Percentiles rank a stretch among this genome's conserved stretches.
phyloP scores from a whole-genome alignment of 2,329 filamentous ascomycete species.

The Xylariaceae sp. region DNA sequence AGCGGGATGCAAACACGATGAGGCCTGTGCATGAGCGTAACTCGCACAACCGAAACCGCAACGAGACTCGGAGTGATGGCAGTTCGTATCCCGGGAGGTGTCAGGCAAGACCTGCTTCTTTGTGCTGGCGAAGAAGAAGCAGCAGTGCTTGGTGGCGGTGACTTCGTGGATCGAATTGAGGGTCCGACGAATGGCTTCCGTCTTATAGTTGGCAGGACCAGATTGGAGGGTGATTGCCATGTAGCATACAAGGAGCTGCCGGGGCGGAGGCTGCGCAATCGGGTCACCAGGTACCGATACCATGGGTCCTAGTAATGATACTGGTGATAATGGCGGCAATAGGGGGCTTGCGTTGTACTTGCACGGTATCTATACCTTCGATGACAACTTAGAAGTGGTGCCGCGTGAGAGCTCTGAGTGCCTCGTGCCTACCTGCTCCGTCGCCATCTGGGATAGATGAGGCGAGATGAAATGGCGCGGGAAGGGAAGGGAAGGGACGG shows the following conservation, averaged over 20 bases:
- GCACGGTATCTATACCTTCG: neutral
- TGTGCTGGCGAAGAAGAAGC: neutral
- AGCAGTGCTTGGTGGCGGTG: too few species aligned
- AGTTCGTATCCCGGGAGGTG: neutral
- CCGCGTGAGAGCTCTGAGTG: neutral
- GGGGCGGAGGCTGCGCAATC: neutral
- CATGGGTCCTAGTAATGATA: neutral
- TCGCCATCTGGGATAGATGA: neutral
- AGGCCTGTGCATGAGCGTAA: neutral
- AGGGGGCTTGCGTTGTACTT: neutral
- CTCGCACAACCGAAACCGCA: neutral
- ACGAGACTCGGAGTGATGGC: neutral
- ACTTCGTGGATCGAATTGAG: neutral
- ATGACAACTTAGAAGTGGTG: neutral
- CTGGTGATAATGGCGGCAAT: neutral
- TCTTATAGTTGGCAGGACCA: slow-evolving; percentile 7
- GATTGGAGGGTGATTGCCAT: neutral
- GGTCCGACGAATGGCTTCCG: neutral
- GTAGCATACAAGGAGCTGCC: neutral
- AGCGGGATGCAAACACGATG: slow-evolving; percentile 1
- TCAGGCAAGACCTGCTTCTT: neutral
- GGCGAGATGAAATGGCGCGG: neutral
- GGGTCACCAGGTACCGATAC: neutral
- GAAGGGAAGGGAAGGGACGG: neutral
- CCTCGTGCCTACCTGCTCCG: neutral